Conservation (phyloP, 2,329 filamentous ascomycete species). For the Trichoderma endophyticum region DNA sequence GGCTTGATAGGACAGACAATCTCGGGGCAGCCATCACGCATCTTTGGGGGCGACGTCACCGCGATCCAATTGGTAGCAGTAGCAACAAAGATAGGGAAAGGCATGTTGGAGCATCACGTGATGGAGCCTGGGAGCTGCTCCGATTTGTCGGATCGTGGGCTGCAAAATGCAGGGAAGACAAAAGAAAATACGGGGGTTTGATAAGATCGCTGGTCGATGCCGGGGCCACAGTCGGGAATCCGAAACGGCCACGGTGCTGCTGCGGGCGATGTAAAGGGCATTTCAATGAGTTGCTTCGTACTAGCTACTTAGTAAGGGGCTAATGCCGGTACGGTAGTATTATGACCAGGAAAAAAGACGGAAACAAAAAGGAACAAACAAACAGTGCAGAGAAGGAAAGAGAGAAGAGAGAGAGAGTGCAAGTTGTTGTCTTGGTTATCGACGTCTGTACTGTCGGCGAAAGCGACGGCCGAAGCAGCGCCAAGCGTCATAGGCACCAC, state of each 20-base stretch:
- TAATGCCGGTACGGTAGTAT: background rate
- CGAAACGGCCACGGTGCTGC: constrained; percentile 11
- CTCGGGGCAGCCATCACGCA: background rate
- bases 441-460: background rate
- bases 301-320: background rate
- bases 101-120: background rate
- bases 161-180: background rate
- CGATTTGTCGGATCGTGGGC: constrained; percentile 2
- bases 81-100: background rate
- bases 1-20: background rate
- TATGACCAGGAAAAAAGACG: background rate
- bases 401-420: background rate
- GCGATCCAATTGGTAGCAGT: background rate
- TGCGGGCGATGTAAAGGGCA: background rate
- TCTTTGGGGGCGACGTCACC: constrained; percentile 4
- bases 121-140: background rate
- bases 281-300: no score
- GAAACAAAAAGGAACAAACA: background rate
- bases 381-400: background rate
- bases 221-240: background rate
- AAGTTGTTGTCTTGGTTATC: background rate
- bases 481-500: constrained; percentile 1
- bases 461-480: background rate
- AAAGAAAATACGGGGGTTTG: background rate
- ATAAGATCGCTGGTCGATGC: constrained; percentile 2